Base-by-base conservation (phyloP, 2,329 filamentous ascomycete genomes). In the Fusarium praegraminearum region DNA sequence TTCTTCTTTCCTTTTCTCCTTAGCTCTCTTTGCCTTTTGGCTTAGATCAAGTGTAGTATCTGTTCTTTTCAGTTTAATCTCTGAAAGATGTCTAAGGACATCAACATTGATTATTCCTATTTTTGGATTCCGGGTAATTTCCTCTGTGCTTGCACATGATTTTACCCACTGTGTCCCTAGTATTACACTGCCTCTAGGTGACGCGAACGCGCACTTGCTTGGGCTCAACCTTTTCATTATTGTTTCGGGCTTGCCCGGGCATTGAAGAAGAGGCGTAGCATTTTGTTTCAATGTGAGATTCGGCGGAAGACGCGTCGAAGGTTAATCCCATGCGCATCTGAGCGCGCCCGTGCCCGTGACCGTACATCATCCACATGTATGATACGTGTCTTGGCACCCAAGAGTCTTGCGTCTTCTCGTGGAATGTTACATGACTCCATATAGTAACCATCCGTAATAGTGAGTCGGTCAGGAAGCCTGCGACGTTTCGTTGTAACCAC, bases 21-120 rank as follows among this genome's bases (percentile, higher is more conserved):
- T 57, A 64, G 61, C 59, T 64, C 61, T 64, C 61, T 64, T 64
- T 64, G 61, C 61, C 61, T 64, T 63, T 63, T 64, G 61, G 61
- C 61, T 64, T 64, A 64, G 61, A 64, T 64, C 61, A 64, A 64
- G 61, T 64, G 61, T 64, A 64, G 61, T 64, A 64, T 64, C 61
- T 64, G 61, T 64, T 64, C 61, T 64, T 64, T 64, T 64, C 61
- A 64, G 61, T 64, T 64, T 64, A 64, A 64, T 64, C 61, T 63
- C 61, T 64, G 61, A 63, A 64, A 64, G 61, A 46, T 64, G 44
- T 64, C 61, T 41, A 64, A 64, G 58, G 61, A 64, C 44, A 64
- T 46, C 58, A 57, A 64, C 53, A 47, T 40, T 64, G 62, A 65
- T 65, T 65, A 65, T 65, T 58, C 62, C 59, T 65, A 65, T 65